Base-by-base conservation (phyloP, 371 early-diverging fungal genomes). In the Parasitella parasitica region DNA sequence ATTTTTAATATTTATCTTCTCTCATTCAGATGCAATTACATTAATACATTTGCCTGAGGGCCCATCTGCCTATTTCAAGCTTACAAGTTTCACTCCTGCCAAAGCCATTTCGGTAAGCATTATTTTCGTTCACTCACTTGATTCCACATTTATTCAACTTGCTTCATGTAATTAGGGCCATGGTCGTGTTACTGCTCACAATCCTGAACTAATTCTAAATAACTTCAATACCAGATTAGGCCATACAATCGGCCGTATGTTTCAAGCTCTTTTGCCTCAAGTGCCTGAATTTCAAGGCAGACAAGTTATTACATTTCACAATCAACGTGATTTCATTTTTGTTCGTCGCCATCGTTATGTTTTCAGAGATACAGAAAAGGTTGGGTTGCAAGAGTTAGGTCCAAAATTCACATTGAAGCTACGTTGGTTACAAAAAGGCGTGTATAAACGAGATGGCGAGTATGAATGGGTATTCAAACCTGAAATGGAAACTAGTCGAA, bases 321-420 rank as follows among this genome's bases (percentile, higher is more conserved):
- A 99, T 69, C 98, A 99, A 75, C 94, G 99, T 43, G 99, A 99
- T 76, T 99, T 98, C 70, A 96, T 99, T 60, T 99, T 98, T 76
- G 97, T 99, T 71, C 86, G 99, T 71, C 85, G 99, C 35, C 99
- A 99, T 72, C 89, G 86, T 93, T 94, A 98, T 73, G 89, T 94
- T 52, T 97, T 98, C 75, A 84, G 86, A 60, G 91, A 91, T 71
- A 91, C 93, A 3, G 92, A 98, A 69, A 83, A 89, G 35, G 94
- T 90, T 27, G 92, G 93, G 46, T 68, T 99, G 68, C 96, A 98
- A 72, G 97, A 99, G 76, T 74, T 99, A 20, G 99, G 99, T 0
- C 99, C 99, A 0, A 81, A 95, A 63, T 96, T 99, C 59, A 98
- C 99, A 12, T 73, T 99, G 51, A 93, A 96, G 69, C 80, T 99